Percentiles rank a stretch among this genome's conserved stretches.
These are phyloP conservation scores for Przewalskia tangutica DNA, from an alignment of 257 asterid species.

Conservation along the genomic window DNA sequence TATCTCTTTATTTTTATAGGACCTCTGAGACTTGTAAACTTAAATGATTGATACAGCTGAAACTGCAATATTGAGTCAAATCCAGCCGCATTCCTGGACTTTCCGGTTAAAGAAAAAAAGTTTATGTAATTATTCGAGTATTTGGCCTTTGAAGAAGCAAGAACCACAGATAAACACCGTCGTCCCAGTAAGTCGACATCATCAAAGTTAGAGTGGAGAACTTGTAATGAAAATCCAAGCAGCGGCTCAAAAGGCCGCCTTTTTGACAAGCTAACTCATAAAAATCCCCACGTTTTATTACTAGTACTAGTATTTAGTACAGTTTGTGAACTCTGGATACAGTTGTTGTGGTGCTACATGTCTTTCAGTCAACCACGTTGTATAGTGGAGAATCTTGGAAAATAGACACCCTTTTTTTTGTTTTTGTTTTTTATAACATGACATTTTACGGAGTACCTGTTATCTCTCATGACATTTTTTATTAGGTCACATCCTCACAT, in stretches of 20 bases:
- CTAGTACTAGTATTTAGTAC: neutral
- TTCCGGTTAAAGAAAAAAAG: neutral
- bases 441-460: neutral
- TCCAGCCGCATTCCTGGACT: constrained; percentile 4
- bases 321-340: neutral
- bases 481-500: too few relatives aligned
- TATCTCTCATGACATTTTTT: too few relatives aligned
- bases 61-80: neutral
- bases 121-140: neutral
- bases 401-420: neutral
- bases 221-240: constrained; percentile 1
- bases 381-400: neutral
- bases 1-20: neutral
- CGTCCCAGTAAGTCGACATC: neutral
- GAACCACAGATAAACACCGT: neutral
- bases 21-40: neutral
- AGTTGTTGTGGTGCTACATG: too few relatives aligned
- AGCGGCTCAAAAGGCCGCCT: constrained; percentile 10
- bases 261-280: neutral
- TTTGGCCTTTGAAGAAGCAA: neutral
- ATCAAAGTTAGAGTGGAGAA: neutral
- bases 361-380: constrained; percentile 14
- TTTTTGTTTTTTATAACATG: neutral
- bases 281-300: constrained; percentile 4
- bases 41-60: neutral